These are phyloP conservation scores for Candida mattraensis DNA, from an alignment of 805 yeast species.

Conservation along the genomic window DNA sequence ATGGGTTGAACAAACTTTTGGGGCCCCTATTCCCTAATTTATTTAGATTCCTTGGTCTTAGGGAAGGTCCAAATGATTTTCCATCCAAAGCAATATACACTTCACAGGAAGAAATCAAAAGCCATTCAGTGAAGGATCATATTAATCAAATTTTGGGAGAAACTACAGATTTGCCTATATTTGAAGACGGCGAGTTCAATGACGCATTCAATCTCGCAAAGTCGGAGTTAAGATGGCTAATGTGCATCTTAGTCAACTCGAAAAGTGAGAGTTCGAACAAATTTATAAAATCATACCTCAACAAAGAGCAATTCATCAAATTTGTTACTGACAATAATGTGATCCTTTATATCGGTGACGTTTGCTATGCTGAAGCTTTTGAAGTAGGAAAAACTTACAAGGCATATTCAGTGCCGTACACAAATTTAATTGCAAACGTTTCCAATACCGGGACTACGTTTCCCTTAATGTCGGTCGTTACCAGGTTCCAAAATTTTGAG, in stretches of 20 bases:
- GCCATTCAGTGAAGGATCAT: conserved; percentile 17
- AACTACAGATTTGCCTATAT: conserved; percentile 29
- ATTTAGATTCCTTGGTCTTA: conserved; percentile 29
- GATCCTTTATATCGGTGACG: conserved; percentile 65
- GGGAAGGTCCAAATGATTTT: conserved; percentile 30
- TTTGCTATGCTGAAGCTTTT: conserved; percentile 62
- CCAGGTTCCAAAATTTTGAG: conserved; percentile 40
- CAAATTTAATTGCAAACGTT: conserved; percentile 54
- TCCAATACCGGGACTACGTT: conserved; percentile 49
- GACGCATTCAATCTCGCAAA: conserved; percentile 41
- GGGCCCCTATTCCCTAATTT: conserved; percentile 37
- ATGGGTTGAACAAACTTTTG: conserved; percentile 38
- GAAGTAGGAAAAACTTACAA: conserved; percentile 59
- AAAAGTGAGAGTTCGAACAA: conserved; percentile 40
- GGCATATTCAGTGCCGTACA: conserved; percentile 54
- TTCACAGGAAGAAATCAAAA: conserved; percentile 18
- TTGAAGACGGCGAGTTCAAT: conserved; percentile 39
- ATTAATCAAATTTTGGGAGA: conserved; percentile 25
- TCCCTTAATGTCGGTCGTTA: conserved; percentile 50
- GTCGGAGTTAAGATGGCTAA: conserved; percentile 47
- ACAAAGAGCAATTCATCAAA: conserved; percentile 44
- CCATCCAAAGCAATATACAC: conserved; percentile 32
- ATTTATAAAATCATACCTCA: conserved; percentile 46
- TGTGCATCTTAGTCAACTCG: conserved; percentile 52
- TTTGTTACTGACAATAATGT: conserved; percentile 42